Evolutionary conservation across 1,139 yeast species (phyloP), one percentile per base, ranked within the genome.

Genomic region (Debaryomycetaceae sp.): DNA sequence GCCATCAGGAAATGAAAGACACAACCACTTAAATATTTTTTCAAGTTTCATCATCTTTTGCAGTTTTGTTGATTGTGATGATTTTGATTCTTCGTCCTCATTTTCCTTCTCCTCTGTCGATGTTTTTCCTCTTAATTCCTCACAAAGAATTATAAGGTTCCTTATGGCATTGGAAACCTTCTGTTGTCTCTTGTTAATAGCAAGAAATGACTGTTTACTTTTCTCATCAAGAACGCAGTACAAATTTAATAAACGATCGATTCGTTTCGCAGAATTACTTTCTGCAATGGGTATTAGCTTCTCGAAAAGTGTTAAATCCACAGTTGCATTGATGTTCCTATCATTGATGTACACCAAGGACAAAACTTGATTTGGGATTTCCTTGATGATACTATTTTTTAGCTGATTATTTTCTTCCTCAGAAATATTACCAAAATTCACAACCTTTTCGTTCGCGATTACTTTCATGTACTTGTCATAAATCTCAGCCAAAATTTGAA

Each of bases 321-420:
- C 86, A 22, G 78, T 68, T n/a, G 83, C 76, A 46, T 84, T 87
- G 43, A 89, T 83, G 17, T 72, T 72, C 45, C 68, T 75, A 55
- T 87, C 91, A 59, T 89, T 88, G 50, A 90, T 85, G 57, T 87
- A 90, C 38, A 86, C 73, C 43, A 89, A 73, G 17, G 83, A 80
- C 44, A 90, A 65, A 0, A 90, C 63, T 35, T 76, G 76, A 42
- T 82, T 80, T 1, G 97, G 97, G 23, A 89, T 81, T 53, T 78
- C 75, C 5, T 49, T 46, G 7, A 56, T 47, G 6, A 68, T 56
- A 34, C 57, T 38, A 4, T 69, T 65, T 22, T 81, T 68, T 14
- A 81, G 56, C 11, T 69, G 69, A 43, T 65, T 66, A 5, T 71
- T 56, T 34, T 68, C 76, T 5, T 54, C 50, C 27, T 59, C 63